phyloP scores from a whole-genome alignment of 2,329 filamentous ascomycete genomes.

The Cordyceps militaris region DNA sequence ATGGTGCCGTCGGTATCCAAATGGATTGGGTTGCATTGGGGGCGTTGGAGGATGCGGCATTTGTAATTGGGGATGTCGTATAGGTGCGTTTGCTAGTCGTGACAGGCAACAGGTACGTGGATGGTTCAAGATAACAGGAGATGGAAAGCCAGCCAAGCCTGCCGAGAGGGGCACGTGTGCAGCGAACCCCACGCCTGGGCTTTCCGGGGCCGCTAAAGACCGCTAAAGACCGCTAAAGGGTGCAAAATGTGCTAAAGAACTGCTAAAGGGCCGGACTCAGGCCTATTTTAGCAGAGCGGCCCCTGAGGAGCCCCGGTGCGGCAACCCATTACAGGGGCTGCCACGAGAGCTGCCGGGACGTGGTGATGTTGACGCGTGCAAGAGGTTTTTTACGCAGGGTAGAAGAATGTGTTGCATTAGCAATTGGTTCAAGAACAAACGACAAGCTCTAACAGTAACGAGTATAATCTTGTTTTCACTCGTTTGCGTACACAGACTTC shows the following conservation, averaged over 20 bases:
- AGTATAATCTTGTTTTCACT: too few species aligned
- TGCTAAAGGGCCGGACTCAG: not conserved
- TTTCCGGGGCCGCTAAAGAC: not conserved
- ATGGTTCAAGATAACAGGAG: not conserved
- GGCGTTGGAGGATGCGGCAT: not conserved
- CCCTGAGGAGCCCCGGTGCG: not conserved
- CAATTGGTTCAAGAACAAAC: too few species aligned
- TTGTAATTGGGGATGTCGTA: not conserved
- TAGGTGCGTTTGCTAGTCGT: not conserved
- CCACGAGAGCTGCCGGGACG: not conserved
- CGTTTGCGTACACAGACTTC: too few species aligned
- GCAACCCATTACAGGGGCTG: not conserved
- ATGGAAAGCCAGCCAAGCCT: not conserved
- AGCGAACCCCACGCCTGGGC: not conserved
- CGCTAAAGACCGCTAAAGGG: not conserved
- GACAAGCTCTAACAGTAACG: too few species aligned
- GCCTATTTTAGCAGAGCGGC: not conserved
- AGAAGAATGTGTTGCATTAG: too few species aligned
- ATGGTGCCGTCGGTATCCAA: not conserved
- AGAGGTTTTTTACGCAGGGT: too few species aligned
- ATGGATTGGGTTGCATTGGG: not conserved
- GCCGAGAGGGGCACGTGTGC: not conserved
- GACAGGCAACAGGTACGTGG: not conserved
- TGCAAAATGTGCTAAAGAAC: not conserved
- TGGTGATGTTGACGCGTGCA: too few species aligned